These are phyloP conservation scores for Colletotrichum shisoi DNA, from an alignment of 2,329 filamentous ascomycete genomes.

Conservation along the genomic window DNA sequence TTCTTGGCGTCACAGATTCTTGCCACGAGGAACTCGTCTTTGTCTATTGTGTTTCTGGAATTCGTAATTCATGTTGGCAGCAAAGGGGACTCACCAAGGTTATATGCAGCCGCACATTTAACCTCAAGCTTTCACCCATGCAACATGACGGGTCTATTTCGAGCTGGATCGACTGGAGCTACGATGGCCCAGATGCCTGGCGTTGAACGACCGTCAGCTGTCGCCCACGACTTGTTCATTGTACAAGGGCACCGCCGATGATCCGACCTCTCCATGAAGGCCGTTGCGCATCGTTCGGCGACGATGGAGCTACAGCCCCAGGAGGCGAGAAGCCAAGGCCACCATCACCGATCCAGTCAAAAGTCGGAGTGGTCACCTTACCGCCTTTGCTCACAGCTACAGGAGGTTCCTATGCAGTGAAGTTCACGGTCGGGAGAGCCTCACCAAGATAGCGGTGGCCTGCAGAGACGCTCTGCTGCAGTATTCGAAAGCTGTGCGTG, in stretches of 20 bases:
- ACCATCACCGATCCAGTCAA: not conserved
- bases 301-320: not conserved
- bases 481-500: not conserved
- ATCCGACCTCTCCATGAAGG: not conserved
- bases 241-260: not conserved
- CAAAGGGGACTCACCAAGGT: conserved; percentile 12
- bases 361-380: not conserved
- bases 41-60: not conserved
- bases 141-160: not conserved
- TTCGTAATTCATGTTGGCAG: conserved; percentile 28
- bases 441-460: not conserved
- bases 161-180: not conserved
- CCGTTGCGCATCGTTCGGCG: not conserved
- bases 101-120: conserved; percentile 18
- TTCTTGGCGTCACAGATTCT: not conserved
- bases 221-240: too few species aligned
- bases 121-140: conserved; percentile 26
- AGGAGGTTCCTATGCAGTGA: too few species aligned
- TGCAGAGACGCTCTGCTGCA: conserved; percentile 9
- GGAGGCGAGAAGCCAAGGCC: not conserved
- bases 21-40: not conserved
- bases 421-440: not conserved
- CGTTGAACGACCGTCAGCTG: too few species aligned
- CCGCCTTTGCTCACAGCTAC: too few species aligned
- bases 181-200: not conserved